Evolutionary conservation across 2,329 filamentous ascomycete species (phyloP), one percentile per base, ranked within the genome.

Genomic region (Aspergillus aculeatinus): DNA sequence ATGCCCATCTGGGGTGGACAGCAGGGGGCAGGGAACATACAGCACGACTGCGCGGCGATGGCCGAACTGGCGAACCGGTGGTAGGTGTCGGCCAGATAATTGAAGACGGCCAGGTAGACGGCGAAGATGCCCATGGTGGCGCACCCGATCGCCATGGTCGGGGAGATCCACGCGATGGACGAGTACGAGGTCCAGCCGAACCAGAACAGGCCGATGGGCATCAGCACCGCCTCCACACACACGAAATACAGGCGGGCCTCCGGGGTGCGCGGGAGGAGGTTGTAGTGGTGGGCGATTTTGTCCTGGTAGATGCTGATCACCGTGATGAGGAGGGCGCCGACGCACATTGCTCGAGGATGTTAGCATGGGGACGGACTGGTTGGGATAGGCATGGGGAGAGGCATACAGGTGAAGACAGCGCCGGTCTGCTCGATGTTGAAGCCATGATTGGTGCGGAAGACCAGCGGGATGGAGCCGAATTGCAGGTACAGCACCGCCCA

Each of bases 401-500:
- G 57, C 67, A 60, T 72, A 80, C 77, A 66, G 0, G 84, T 79
- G 68, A 96, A 97, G 4, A 94, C 83, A 7, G 87, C 85, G 54
- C 90, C 90, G 1, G 84, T 82, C 72, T 91, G 81, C 63, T 89
- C 81, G 39, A 87, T 77, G 61, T 81, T 83, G 78, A 96, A 94
- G 65, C 79, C 77, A 71, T 94, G 87, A 49, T 85, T 87, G 5
- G 80, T 82, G 23, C 79, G 70, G 75, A 95, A 96, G 25, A 96
- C 87, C 4, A 95, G 82, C 0, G 92, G 91, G 5, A 96, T 85
- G 1, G 91, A 89, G 14, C 86, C 86, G 67, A 96, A 94, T 12
- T 89, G 91, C 19, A 96, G 80, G 74, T 96, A 97, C 0, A 97
- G 83, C 0, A 96, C 85, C 0, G 89, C 92, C 93, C 93, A 97